Evolutionary conservation across 148 eudicot species (phyloP).

Genomic region (Chenopodium quinoa): DNA sequence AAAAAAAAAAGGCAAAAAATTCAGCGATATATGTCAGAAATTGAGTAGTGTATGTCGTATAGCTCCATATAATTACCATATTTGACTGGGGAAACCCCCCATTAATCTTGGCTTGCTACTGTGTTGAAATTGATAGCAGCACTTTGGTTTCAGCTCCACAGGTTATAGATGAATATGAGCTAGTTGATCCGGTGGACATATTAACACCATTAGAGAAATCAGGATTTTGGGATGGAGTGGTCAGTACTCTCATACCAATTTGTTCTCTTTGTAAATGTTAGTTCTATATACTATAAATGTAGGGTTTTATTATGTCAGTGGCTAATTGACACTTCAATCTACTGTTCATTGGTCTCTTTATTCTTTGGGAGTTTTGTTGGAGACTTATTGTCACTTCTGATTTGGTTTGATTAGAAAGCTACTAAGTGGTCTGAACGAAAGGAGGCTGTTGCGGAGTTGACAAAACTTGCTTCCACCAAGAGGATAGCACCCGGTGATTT

Average conservation of each 20-base stretch:
- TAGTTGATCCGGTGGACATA: constrained; percentile 98
- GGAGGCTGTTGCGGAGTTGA: constrained; percentile 95
- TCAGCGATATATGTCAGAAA: background rate
- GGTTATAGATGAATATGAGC: constrained; percentile 94
- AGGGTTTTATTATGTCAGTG: background rate
- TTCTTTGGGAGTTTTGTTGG: background rate
- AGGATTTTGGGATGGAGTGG: constrained; percentile 99
- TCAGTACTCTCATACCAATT: constrained; percentile 36
- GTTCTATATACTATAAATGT: background rate
- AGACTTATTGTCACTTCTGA: constrained; percentile 18
- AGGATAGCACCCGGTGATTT: constrained; percentile 98
- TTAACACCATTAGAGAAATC: constrained; percentile 93
- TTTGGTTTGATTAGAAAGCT: constrained; percentile 67
- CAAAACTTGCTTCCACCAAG: constrained; percentile 95
- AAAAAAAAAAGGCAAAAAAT: background rate
- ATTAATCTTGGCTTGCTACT: background rate
- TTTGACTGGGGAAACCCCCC: no score
- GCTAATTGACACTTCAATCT: background rate
- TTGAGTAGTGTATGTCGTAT: background rate
- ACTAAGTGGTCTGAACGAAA: constrained; percentile 97
- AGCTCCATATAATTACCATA: background rate
- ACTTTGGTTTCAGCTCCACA: constrained; percentile 64
- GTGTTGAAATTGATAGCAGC: constrained; percentile 19
- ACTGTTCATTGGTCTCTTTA: background rate
- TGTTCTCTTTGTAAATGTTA: background rate